Base-by-base conservation (phyloP, 805 yeast species). In the Sugiyamaella chiloensis region DNA sequence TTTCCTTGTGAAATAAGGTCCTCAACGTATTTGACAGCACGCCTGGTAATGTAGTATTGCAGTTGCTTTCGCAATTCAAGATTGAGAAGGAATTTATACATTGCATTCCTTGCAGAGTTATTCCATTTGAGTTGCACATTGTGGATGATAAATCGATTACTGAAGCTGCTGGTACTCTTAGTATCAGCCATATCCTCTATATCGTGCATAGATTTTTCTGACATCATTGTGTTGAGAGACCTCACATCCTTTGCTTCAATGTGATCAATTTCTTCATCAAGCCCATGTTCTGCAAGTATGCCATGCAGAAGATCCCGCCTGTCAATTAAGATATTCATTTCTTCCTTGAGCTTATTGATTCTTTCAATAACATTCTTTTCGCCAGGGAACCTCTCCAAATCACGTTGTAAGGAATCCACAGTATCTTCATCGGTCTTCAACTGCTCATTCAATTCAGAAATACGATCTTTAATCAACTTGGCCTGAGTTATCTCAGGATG, bases 51-150 rank as follows among this genome's bases (percentile, higher is more conserved):
- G 34, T 75, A 75, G 43, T 69, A 70, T 1, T 67, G 54, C 26
- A 70, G 64, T 8, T 78, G 76, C 20, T 70, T 66, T 20, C 78
- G 65, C 44, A 73, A 61, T 8, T 70, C 73, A 26, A 78, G 62
- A 40, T 75, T 67, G 48, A 78, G 76, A 20, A 81, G 60, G 57
- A 84, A 87, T 37, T 79, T 75, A 60, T 78, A 75, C 39, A 87
- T 67, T 9, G 78, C 68, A 57, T 88, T 80, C 47, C 96, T 70
- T 7, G 81, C 74, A 2, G 68, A 60, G 51, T 85, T 81, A 63
- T 85, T 83, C 96, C 96, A 89, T 55, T 81, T 85, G 55, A 89
- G 61, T 57, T 82, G 78, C 63, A 87, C 73, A 47, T 83, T 79
- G 55, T 88, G 89, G 19, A 87, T 67, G 50, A 82, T 77, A 63